A percentile compares a stretch with the other conserved stretches of the same genome.
These are phyloP conservation scores for Berberis vulgaris DNA, from an alignment of 164 flowering plant species.

Conservation along the genomic window DNA sequence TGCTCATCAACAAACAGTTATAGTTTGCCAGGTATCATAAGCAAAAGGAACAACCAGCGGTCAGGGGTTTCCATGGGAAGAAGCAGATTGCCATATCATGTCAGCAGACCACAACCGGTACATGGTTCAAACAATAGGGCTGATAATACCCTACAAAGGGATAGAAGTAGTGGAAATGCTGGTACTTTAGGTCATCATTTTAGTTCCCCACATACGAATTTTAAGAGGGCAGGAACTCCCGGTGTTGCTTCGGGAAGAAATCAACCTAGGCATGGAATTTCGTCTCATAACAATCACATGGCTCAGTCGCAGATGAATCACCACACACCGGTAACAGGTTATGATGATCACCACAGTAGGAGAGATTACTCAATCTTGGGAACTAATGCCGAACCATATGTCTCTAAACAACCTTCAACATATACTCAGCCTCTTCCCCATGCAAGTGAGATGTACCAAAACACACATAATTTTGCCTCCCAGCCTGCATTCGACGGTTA, in stretches of 20 bases:
- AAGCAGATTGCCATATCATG: slow-evolving; percentile 17
- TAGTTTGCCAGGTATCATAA: slow-evolving; percentile 17
- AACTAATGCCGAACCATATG: not conserved
- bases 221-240: slow-evolving; percentile 22
- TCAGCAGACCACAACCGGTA: not conserved
- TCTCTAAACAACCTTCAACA: slow-evolving; percentile 1
- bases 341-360: not conserved
- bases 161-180: slow-evolving; percentile 11
- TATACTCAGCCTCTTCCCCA: not conserved
- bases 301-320: slow-evolving; percentile 7
- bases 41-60: slow-evolving; percentile 16
- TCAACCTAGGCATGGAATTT: slow-evolving; percentile 10
- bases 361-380: not conserved
- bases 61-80: slow-evolving; percentile 10
- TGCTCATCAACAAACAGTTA: slow-evolving; percentile 21
- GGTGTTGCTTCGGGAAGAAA: slow-evolving; percentile 10
- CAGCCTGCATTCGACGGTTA: not conserved
- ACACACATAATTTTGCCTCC: not conserved
- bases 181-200: slow-evolving; percentile 16
- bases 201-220: slow-evolving; percentile 13
- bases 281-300: slow-evolving; percentile 8
- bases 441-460: not conserved
- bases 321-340: slow-evolving; percentile 1
- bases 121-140: slow-evolving; percentile 1
- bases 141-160: slow-evolving; percentile 6